phyloP scores from a whole-genome alignment of 768 basidiomycete species.

The Omphalotus guepiniiformis region DNA sequence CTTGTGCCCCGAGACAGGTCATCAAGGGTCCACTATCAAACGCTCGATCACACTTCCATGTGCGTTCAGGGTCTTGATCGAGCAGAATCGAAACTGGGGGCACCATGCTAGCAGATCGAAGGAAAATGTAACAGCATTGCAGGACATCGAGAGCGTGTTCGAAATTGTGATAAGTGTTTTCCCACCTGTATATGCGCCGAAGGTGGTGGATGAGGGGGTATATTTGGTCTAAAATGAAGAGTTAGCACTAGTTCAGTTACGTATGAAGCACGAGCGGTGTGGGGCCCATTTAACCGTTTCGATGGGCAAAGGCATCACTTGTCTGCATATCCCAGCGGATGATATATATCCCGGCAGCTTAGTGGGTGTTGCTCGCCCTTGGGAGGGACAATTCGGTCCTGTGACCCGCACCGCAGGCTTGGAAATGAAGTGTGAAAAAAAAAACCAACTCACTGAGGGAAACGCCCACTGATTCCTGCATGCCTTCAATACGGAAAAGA shows the following conservation, averaged over 20 bases:
- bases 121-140: conserved; percentile 86
- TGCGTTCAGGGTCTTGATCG: conserved; percentile 38
- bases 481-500: conserved; percentile 72
- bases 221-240: conserved; percentile 56
- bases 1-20: conserved; percentile 52
- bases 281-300: too few species aligned
- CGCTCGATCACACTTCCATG: conserved; percentile 33
- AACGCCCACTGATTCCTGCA: conserved; percentile 54
- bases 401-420: too few species aligned
- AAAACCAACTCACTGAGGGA: conserved; percentile 45
- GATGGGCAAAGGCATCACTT: too few species aligned
- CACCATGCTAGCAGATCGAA: conserved; percentile 73
- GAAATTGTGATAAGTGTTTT: conserved; percentile 97
- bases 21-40: conserved; percentile 36
- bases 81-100: conserved; percentile 72
- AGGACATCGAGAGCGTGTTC: conserved; percentile 95
- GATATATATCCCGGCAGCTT: too few species aligned
- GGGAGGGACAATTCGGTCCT: too few species aligned
- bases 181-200: conserved; percentile 84
- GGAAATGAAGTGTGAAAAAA: conserved; percentile 2
- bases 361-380: too few species aligned
- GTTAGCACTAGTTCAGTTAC: conserved; percentile 13
- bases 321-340: too few species aligned
- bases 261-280: too few species aligned
- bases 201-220: conserved; percentile 79